Base-by-base conservation (phyloP, 192 early-diverging fungal species). In the Linnemannia zychae region DNA sequence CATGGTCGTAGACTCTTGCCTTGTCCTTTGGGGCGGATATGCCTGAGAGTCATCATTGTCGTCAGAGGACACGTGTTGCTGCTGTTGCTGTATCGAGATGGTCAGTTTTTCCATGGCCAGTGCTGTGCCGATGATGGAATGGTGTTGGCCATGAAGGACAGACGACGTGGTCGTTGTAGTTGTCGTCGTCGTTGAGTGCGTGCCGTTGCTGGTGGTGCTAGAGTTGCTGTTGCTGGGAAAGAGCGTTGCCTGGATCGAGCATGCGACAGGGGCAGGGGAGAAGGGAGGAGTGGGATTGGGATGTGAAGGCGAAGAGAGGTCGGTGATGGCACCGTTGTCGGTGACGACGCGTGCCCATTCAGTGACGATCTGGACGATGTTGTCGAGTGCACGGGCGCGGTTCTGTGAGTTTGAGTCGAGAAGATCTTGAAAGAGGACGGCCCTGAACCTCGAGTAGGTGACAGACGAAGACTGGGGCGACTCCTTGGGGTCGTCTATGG, bases 91-190 rank as follows among this genome's bases (percentile, higher is more conserved):
- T 9, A 76, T 84, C 4, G 82, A 84, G 67, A 84, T 84, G 76
- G 82, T 84, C n/a, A 84, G 77, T 73, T 84, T 84, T 36, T 84
- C 82, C 22, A 84, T 28, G 46, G 76, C 67, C 22, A 77, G 49
- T 76, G 81, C 78, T 82, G 48, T 88, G 88, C 57, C 57, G 57
- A 63, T 63, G 57, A 63, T 63, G 57, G 57, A 63, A 63, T 63
- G 57, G 13, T 44, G 40, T 44, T 44, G 40, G 40, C 57, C 57
- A 63, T 63, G 57, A 4, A 63, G 28, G 28, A 63, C 28, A 31
- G 67, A 80, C 74, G 74, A 86, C 81, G 88, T 88, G 88, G 85
- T 88, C 76, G 63, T 89, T 77, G 33, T 67, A 85, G 88, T 88
- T 87, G 85, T 87, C 86, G 38, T 71, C 9, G 76, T 76, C 46